These are phyloP conservation scores for Cenchrus purpureus DNA, from an alignment of 176 grass and related monocot genomes.

Conservation along the genomic window DNA sequence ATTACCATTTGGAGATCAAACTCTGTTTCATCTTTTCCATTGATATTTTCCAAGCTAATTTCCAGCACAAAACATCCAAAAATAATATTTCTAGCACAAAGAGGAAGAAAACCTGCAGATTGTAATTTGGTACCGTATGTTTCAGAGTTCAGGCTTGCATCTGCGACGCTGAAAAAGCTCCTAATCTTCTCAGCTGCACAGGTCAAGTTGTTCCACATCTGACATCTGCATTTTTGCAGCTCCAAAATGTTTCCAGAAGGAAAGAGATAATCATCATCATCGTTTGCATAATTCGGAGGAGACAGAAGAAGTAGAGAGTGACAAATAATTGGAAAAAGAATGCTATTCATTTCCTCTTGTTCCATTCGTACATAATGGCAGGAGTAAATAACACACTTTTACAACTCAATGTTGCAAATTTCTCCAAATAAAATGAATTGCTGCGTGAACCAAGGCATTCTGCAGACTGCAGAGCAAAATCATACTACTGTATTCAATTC, in stretches of 20 bases:
- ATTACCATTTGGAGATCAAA: no score
- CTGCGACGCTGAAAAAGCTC: not conserved
- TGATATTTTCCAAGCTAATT: no score
- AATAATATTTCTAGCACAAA: no score
- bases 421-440: not conserved
- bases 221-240: not conserved
- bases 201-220: not conserved
- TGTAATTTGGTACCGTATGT: no score
- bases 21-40: no score
- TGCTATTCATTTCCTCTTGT: not conserved
- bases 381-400: slow-evolving; percentile 8
- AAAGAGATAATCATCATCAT: not conserved
- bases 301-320: no score
- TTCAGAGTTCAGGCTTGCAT: no score
- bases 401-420: slow-evolving; percentile 1
- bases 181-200: not conserved
- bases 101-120: no score
- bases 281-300: not conserved
- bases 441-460: not conserved
- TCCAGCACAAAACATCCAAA: no score
- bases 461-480: slow-evolving; percentile 27
- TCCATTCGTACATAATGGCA: not conserved
- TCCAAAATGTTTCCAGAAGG: not conserved
- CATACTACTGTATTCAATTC: not conserved
- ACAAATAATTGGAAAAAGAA: not conserved